phyloP scores from a whole-genome alignment of 805 yeast species.

The Lachancea meyersii region DNA sequence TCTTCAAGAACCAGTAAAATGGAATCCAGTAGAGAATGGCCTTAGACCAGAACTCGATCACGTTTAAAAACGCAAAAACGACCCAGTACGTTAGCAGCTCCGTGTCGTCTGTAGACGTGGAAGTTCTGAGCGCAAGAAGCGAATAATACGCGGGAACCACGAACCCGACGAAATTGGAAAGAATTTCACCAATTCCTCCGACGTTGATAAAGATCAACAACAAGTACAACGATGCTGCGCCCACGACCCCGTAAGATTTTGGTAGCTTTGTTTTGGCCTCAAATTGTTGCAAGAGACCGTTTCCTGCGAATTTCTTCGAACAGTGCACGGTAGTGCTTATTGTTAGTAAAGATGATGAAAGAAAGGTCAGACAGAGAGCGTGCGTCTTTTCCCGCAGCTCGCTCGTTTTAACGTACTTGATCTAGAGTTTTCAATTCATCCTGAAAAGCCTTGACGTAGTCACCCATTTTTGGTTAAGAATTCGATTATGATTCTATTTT shows the following conservation, averaged over 20 bases:
- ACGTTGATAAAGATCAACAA: slow-evolving; percentile 78
- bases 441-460: slow-evolving; percentile 42
- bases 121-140: slow-evolving; percentile 72
- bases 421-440: slow-evolving; percentile 43
- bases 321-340: not conserved
- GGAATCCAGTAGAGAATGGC: slow-evolving; percentile 94
- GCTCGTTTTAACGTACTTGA: slow-evolving; percentile 36
- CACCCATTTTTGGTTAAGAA: slow-evolving; percentile 38
- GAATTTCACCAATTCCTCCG: slow-evolving; percentile 92
- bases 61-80: slow-evolving; percentile 87
- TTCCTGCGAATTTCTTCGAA: slow-evolving; percentile 28
- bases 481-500: not conserved
- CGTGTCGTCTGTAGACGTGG: slow-evolving; percentile 68
- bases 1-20: slow-evolving; percentile 91
- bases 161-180: slow-evolving; percentile 89
- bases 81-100: slow-evolving; percentile 95
- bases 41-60: slow-evolving; percentile 92
- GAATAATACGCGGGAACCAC: slow-evolving; percentile 88
- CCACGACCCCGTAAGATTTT: slow-evolving; percentile 77
- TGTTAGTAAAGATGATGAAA: slow-evolving; percentile 5
- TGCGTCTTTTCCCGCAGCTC: no score
- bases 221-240: slow-evolving; percentile 58
- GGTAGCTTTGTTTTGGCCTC: slow-evolving; percentile 51
- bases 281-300: slow-evolving; percentile 35
- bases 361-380: not conserved